Evolutionary conservation across 768 basidiomycete genomes (phyloP).

Genomic region (Tricholoma matsutake): DNA sequence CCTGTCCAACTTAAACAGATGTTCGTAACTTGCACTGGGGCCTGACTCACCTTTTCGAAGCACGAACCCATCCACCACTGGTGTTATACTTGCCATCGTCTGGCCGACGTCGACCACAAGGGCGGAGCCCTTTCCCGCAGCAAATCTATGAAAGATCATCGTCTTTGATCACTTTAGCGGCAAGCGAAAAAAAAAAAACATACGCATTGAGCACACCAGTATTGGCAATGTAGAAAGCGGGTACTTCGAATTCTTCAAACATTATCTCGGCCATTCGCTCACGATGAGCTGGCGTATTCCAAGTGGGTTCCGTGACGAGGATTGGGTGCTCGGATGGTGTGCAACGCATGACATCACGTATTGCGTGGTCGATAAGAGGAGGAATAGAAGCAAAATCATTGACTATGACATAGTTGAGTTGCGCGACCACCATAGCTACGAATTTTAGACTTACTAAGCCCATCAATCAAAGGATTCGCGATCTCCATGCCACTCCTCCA

Average conservation of each 20-base stretch:
- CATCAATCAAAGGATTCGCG: slow-evolving; percentile 77
- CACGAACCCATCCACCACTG: slow-evolving; percentile 97
- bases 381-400: slow-evolving; percentile 74
- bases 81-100: slow-evolving; percentile 85
- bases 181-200: slow-evolving; percentile 21
- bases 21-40: not conserved
- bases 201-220: slow-evolving; percentile 93
- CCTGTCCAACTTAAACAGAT: slow-evolving; percentile 42
- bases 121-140: slow-evolving; percentile 96
- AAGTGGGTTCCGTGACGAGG: slow-evolving; percentile 91
- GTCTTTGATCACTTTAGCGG: not conserved
- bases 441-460: slow-evolving; percentile 59
- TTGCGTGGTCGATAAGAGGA: slow-evolving; percentile 69
- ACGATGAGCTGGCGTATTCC: slow-evolving; percentile 92
- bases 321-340: slow-evolving; percentile 85
- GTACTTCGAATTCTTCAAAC: slow-evolving; percentile 94
- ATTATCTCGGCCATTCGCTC: slow-evolving; percentile 96
- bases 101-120: slow-evolving; percentile 94
- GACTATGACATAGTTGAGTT: slow-evolving; percentile 38
- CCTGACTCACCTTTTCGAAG: slow-evolving; percentile 74
- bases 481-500: slow-evolving; percentile 93
- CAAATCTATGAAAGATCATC: slow-evolving; percentile 57
- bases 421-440: not conserved
- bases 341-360: slow-evolving; percentile 73
- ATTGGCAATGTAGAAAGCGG: slow-evolving; percentile 96